Conservation (phyloP, 78 protist genomes). For the Diacronema lutheri region DNA sequence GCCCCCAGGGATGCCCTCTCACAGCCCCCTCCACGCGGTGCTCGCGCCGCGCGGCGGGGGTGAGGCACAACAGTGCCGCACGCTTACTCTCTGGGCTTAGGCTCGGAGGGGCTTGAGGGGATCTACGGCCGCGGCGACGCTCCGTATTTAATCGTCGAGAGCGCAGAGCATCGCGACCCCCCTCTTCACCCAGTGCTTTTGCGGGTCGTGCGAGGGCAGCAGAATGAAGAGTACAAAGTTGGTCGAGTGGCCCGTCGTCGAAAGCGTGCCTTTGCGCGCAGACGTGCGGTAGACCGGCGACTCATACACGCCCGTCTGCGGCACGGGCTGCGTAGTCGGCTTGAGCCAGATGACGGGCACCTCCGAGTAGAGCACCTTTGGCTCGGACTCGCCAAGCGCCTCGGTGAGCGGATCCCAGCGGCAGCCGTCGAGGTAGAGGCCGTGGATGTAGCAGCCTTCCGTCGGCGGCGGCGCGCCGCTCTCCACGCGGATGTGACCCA, state of each 20-base stretch:
- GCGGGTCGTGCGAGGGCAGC: constrained; percentile 15
- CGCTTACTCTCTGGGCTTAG: too few relatives aligned
- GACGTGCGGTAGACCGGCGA: constrained; percentile 74
- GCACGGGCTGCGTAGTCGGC: background rate
- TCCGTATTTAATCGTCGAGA: constrained; percentile 39
- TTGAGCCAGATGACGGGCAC: constrained; percentile 61
- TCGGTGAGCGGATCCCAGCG: background rate
- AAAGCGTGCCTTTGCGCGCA: constrained; percentile 66
- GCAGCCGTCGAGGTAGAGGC: constrained; percentile 49
- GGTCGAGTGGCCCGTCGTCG: constrained; percentile 83
- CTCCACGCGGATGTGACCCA: background rate
- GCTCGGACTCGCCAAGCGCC: constrained; percentile 30
- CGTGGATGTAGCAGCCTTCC: constrained; percentile 48
- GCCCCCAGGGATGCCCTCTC: too few relatives aligned
- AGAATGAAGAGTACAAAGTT: constrained; percentile 59
- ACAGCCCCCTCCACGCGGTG: too few relatives aligned
- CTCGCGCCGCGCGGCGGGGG: too few relatives aligned
- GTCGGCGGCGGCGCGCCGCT: constrained; percentile 6
- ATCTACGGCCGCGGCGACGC: too few relatives aligned
- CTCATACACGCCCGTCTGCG: constrained; percentile 12
- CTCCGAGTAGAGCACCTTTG: constrained; percentile 44
- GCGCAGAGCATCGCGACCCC: constrained; percentile 64
- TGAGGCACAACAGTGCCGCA: too few relatives aligned
- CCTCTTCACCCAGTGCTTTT: constrained; percentile 64
- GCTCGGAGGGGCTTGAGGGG: too few relatives aligned